These are phyloP conservation scores for Fraxinus baroniana DNA, from an alignment of 305 asterid genomes.

Conservation along the genomic window DNA sequence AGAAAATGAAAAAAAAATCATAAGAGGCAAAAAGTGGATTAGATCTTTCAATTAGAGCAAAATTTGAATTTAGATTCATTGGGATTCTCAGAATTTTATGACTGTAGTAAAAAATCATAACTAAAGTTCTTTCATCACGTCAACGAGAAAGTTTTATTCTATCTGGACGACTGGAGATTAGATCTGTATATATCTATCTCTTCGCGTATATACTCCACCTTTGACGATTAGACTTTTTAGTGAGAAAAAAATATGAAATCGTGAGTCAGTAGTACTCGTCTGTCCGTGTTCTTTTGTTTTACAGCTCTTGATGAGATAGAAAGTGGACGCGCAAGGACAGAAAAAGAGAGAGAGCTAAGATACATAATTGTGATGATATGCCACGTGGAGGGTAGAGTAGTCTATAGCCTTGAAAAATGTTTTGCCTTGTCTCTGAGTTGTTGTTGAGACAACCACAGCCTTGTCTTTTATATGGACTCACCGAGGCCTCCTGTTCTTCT, in stretches of 20 bases:
- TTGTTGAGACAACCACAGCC: neutral
- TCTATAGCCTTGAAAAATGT: neutral
- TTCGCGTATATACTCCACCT: neutral
- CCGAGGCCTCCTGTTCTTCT: constrained; percentile 11
- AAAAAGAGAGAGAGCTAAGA: neutral
- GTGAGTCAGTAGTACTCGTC: constrained; percentile 25
- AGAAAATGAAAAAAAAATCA: too few relatives aligned
- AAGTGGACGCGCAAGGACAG: constrained; percentile 20
- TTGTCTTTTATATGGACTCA: constrained; percentile 16
- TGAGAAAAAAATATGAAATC: constrained; percentile 9
- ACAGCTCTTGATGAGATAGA: constrained; percentile 40
- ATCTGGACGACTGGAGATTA: too few relatives aligned
- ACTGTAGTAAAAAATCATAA: too few relatives aligned
- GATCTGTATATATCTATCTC: neutral
- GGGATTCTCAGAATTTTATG: too few relatives aligned
- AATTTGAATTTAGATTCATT: too few relatives aligned
- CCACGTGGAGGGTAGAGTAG: constrained; percentile 18
- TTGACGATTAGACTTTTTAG: neutral
- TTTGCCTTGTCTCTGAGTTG: neutral
- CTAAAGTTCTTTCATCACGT: too few relatives aligned
- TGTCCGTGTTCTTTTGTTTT: constrained; percentile 17
- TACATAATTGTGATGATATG: neutral
- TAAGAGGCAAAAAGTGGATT: too few relatives aligned
- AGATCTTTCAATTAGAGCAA: too few relatives aligned
- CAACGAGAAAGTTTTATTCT: too few relatives aligned